Conservation (phyloP, 23 red algal genomes). For the Gracilaria vermiculophylla region DNA sequence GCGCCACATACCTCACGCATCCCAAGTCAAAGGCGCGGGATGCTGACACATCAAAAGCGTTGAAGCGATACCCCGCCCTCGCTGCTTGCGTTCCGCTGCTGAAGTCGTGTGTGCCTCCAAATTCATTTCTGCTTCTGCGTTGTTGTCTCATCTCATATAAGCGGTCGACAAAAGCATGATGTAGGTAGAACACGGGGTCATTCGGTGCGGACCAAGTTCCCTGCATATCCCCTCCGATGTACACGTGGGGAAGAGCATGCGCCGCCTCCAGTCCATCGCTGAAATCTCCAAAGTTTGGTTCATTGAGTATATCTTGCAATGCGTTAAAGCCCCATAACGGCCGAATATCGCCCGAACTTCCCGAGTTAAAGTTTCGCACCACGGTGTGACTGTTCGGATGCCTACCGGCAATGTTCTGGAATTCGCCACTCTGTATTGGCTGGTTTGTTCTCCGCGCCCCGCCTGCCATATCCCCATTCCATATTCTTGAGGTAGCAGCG, state of each 20-base stretch:
- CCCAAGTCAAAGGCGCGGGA: slow-evolving; percentile 23
- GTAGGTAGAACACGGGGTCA: slow-evolving; percentile 68
- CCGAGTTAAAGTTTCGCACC: slow-evolving; percentile 49
- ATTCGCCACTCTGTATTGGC: slow-evolving; percentile 40
- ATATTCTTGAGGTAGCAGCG: slow-evolving; percentile 49
- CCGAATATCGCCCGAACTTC: slow-evolving; percentile 27
- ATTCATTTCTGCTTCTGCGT: slow-evolving; percentile 16
- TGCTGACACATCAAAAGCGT: slow-evolving; percentile 45
- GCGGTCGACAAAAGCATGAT: slow-evolving; percentile 54
- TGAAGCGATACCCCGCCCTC: neutral
- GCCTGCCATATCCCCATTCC: slow-evolving; percentile 33
- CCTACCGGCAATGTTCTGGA: neutral
- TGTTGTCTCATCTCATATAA: slow-evolving; percentile 42
- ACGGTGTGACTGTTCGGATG: slow-evolving; percentile 35
- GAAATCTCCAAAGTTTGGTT: slow-evolving; percentile 30
- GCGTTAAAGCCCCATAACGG: slow-evolving; percentile 11
- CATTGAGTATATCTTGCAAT: slow-evolving; percentile 19
- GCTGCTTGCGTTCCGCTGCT: slow-evolving; percentile 20
- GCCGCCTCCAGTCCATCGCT: slow-evolving; percentile 58
- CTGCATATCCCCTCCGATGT: slow-evolving; percentile 62
- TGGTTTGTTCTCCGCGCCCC: slow-evolving; percentile 34
- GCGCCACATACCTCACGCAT: slow-evolving; percentile 51
- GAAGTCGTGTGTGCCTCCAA: slow-evolving; percentile 52
- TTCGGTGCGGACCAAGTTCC: slow-evolving; percentile 30
- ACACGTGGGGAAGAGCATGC: slow-evolving; percentile 52